phyloP scores from a whole-genome alignment of 805 yeast genomes.

The Spathaspora sp. region DNA sequence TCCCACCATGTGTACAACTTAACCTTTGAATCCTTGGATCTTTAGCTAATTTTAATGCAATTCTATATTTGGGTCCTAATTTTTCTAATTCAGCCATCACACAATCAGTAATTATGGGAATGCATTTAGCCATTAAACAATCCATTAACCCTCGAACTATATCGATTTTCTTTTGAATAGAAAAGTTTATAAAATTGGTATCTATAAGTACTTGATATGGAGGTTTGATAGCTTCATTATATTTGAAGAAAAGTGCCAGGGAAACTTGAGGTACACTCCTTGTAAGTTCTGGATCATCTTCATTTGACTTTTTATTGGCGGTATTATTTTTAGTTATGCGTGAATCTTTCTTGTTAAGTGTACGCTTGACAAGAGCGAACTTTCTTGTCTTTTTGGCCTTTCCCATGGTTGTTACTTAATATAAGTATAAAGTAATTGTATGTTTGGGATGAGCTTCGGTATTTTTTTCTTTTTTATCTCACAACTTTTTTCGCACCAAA shows the following conservation, averaged over 20 bases:
- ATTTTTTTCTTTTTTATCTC: neutral
- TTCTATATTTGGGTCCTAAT: conserved; percentile 89
- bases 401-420: conserved; percentile 57
- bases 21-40: conserved; percentile 89
- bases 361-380: conserved; percentile 89
- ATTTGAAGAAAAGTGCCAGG: conserved; percentile 91
- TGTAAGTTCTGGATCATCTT: conserved; percentile 66
- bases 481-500: neutral
- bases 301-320: conserved; percentile 26
- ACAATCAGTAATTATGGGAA: conserved; percentile 94
- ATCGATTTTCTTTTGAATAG: conserved; percentile 93
- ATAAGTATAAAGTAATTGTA: too few relatives aligned
- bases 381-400: conserved; percentile 95
- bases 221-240: conserved; percentile 91
- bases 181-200: conserved; percentile 94
- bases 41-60: conserved; percentile 86
- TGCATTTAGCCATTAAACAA: conserved; percentile 87
- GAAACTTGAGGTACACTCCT: conserved; percentile 80
- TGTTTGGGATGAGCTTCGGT: neutral
- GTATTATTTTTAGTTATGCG: conserved; percentile 44
- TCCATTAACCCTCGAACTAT: conserved; percentile 97
- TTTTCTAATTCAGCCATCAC: conserved; percentile 98
- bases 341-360: conserved; percentile 69
- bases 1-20: conserved; percentile 90
- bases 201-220: conserved; percentile 95